These are phyloP conservation scores for Lolium multiflorum DNA, from an alignment of 176 grass and related monocot species.

Conservation along the genomic window DNA sequence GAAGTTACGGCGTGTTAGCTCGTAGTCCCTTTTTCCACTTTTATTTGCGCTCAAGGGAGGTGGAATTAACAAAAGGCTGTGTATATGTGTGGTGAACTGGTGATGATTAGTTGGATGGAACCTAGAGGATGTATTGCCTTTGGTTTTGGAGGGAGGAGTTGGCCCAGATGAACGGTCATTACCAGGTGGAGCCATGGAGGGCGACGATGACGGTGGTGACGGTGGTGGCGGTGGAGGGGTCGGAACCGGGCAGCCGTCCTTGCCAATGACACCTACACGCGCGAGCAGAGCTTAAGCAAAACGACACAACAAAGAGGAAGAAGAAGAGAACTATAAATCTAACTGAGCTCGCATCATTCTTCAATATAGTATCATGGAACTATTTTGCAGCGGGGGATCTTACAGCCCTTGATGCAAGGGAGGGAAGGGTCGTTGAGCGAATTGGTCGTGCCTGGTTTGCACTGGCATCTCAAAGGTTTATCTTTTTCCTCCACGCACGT, in stretches of 20 bases:
- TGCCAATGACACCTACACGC: neutral
- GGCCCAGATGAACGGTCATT: conserved; percentile 6
- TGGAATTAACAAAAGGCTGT: neutral
- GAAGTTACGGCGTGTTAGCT: neutral
- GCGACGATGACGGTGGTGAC: neutral
- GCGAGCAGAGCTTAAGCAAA: neutral
- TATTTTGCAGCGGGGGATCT: neutral
- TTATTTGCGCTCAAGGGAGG: neutral
- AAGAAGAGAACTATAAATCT: neutral
- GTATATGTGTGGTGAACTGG: neutral
- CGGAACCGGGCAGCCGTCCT: neutral
- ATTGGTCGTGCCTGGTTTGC: conserved; percentile 5
- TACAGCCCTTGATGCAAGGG: conserved; percentile 44
- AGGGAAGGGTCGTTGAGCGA: neutral
- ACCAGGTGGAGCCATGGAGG: neutral
- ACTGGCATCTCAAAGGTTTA: conserved; percentile 7
- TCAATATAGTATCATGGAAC: no score
- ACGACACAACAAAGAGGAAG: neutral
- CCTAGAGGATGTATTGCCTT: conserved; percentile 44
- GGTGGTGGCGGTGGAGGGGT: neutral
- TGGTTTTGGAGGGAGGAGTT: neutral
- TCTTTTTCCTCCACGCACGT: neutral
- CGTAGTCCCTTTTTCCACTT: neutral
- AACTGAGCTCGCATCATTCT: no score
- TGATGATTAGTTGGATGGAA: neutral